Percentiles rank a stretch among this genome's conserved stretches.
Evolutionary conservation across 2,329 filamentous ascomycete species (phyloP).

Genomic region (Zymoseptoria brevis): DNA sequence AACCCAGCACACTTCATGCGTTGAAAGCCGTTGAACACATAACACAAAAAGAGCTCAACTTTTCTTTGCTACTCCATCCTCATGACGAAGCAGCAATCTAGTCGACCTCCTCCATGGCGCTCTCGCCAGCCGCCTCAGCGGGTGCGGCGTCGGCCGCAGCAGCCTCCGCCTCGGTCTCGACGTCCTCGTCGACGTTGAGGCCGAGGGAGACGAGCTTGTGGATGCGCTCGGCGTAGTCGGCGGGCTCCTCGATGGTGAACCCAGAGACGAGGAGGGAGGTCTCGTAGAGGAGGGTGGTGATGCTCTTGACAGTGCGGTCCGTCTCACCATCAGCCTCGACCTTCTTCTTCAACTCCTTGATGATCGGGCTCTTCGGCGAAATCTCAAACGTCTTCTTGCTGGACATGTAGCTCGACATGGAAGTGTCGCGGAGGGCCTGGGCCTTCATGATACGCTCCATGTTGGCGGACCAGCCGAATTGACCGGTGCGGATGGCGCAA

Average conservation of each 20-base stretch:
- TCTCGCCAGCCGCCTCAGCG: conserved; percentile 65
- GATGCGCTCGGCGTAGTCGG: conserved; percentile 96
- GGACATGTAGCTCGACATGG: conserved; percentile 99
- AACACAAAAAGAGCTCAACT: conserved; percentile 1
- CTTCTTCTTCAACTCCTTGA: conserved; percentile 99
- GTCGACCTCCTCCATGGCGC: conserved; percentile 99
- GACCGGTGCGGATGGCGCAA: conserved; percentile 97
- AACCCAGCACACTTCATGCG: neutral
- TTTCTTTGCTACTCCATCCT: conserved; percentile 1
- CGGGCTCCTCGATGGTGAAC: conserved; percentile 99
- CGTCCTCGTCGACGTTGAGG: conserved; percentile 92
- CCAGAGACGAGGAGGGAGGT: conserved; percentile 96
- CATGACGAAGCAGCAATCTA: conserved; percentile 43
- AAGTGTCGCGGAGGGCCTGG: conserved; percentile 98
- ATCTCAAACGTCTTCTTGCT: conserved; percentile 99
- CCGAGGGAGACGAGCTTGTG: conserved; percentile 99
- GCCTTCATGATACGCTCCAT: conserved; percentile 99
- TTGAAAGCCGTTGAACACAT: conserved; percentile 15
- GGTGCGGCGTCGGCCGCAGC: conserved; percentile 53
- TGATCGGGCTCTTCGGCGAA: conserved; percentile 94
- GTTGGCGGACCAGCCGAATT: conserved; percentile 99
- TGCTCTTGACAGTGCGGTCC: conserved; percentile 98
- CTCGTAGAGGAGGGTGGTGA: conserved; percentile 97
- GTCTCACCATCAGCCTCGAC: conserved; percentile 95
- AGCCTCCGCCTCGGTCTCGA: conserved; percentile 57